Conservation (phyloP, 306 rosid species). For the Cicer chorassanicum region DNA sequence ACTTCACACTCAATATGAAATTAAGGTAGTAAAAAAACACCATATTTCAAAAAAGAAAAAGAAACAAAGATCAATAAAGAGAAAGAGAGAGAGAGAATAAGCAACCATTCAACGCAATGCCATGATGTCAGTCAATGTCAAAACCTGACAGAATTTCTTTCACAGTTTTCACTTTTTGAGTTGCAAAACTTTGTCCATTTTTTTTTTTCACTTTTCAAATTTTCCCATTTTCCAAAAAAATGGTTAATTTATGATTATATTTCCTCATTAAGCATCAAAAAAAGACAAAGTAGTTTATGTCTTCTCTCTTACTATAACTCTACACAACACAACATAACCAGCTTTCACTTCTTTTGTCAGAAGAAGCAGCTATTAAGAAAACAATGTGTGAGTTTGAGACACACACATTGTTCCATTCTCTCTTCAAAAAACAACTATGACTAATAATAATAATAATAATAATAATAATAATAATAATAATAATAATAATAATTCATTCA, state of each 20-base stretch:
- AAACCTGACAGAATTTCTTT: conserved; percentile 49
- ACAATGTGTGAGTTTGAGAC: conserved; percentile 61
- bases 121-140: conserved; percentile 49
- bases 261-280: conserved; percentile 47
- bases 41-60: not conserved
- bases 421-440: conserved; percentile 3
- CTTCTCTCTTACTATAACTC: conserved; percentile 42
- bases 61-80: not conserved
- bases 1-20: too few species aligned
- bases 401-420: conserved; percentile 51
- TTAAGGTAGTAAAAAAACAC: not conserved
- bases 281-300: conserved; percentile 48
- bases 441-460: conserved; percentile 53
- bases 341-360: conserved; percentile 58
- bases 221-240: conserved; percentile 23
- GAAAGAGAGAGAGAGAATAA: not conserved
- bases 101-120: conserved; percentile 41
- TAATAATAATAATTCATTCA: conserved; percentile 44
- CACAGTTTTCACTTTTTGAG: conserved; percentile 35
- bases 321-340: conserved; percentile 36
- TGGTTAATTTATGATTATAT: conserved; percentile 31
- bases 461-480: conserved; percentile 62
- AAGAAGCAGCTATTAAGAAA: not conserved
- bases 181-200: conserved; percentile 7
- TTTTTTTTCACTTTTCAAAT: not conserved